These are phyloP conservation scores for Nitzschia inconspicua DNA, from an alignment of 108 stramenopile genomes.

Conservation along the genomic window DNA sequence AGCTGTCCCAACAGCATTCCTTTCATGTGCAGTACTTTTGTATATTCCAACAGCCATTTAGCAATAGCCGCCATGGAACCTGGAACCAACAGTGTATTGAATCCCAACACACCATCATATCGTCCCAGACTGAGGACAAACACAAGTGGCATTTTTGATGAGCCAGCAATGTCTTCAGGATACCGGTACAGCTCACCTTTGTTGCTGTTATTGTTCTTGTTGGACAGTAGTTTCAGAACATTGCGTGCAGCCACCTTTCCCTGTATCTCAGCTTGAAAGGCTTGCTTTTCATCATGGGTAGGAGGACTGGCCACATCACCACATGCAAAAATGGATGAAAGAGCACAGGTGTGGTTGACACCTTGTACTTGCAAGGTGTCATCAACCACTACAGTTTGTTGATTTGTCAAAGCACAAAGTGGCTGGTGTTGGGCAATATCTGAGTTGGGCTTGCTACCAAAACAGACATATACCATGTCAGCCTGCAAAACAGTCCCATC, in stretches of 20 bases:
- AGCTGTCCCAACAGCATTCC: slow-evolving; percentile 16
- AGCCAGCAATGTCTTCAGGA: slow-evolving; percentile 14
- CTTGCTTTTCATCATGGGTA: slow-evolving; percentile 23
- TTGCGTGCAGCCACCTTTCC: slow-evolving; percentile 25
- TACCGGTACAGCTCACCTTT: slow-evolving; percentile 3
- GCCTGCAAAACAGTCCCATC: slow-evolving; percentile 27
- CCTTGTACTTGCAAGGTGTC: slow-evolving; percentile 8
- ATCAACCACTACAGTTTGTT: slow-evolving; percentile 2
- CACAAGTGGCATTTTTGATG: slow-evolving; percentile 21
- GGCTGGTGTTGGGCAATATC: background rate
- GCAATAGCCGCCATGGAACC: slow-evolving; percentile 23
- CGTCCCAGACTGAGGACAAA: slow-evolving; percentile 23
- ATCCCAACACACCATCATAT: slow-evolving; percentile 24
- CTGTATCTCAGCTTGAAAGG: slow-evolving; percentile 27
- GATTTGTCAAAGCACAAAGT: background rate
- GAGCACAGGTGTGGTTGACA: background rate
- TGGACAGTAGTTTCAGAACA: background rate
- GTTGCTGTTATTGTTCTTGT: background rate
- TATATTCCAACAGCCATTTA: slow-evolving; percentile 31
- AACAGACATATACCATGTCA: slow-evolving; percentile 25
- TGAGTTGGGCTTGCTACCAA: slow-evolving; percentile 26
- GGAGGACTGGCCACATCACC: slow-evolving; percentile 32
- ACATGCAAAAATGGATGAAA: slow-evolving; percentile 10
- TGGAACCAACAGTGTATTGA: slow-evolving; percentile 10
- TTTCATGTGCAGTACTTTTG: slow-evolving; percentile 30